A percentile compares a stretch with the other conserved stretches of the same genome.
phyloP scores from a whole-genome alignment of 495 filamentous ascomycete species.

The Penicillium waksmanii region DNA sequence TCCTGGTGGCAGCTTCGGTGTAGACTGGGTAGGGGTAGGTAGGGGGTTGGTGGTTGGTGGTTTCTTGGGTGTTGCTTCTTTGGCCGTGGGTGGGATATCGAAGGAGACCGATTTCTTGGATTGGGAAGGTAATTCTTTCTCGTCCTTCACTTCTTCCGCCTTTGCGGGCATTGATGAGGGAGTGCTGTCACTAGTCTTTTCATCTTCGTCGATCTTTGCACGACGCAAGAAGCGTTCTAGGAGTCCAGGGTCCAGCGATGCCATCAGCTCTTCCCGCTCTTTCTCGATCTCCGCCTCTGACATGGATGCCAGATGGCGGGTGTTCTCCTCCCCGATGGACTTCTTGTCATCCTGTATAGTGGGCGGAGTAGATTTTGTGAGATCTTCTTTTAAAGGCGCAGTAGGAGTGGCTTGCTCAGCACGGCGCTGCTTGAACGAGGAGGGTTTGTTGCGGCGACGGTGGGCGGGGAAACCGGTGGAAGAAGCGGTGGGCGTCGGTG shows the following conservation, averaged over 20 bases:
- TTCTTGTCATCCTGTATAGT: constrained; percentile 54
- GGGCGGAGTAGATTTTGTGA: constrained; percentile 10
- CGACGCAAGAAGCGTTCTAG: constrained; percentile 77
- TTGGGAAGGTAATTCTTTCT: constrained; percentile 10
- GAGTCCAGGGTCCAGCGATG: constrained; percentile 66
- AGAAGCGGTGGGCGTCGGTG: constrained; percentile 51
- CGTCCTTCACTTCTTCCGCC: background rate
- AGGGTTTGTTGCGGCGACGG: constrained; percentile 72
- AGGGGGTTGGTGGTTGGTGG: constrained; percentile 2
- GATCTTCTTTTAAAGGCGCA: background rate
- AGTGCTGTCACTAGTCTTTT: background rate
- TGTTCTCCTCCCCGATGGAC: constrained; percentile 82
- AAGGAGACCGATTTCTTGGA: constrained; percentile 40
- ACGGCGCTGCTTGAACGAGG: constrained; percentile 76
- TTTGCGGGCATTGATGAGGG: background rate
- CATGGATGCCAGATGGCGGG: constrained; percentile 74
- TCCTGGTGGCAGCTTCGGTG: constrained; percentile 28
- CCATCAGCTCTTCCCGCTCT: constrained; percentile 74
- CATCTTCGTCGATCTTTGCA: constrained; percentile 73
- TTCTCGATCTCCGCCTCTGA: constrained; percentile 76
- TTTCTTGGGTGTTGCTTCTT: constrained; percentile 10
- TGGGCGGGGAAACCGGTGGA: constrained; percentile 84
- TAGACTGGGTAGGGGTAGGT: constrained; percentile 12
- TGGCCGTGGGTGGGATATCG: constrained; percentile 21
- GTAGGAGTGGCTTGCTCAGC: constrained; percentile 26